Base-by-base conservation (phyloP, 2,329 filamentous ascomycete species). In the Dryadomyces quercivorus region DNA sequence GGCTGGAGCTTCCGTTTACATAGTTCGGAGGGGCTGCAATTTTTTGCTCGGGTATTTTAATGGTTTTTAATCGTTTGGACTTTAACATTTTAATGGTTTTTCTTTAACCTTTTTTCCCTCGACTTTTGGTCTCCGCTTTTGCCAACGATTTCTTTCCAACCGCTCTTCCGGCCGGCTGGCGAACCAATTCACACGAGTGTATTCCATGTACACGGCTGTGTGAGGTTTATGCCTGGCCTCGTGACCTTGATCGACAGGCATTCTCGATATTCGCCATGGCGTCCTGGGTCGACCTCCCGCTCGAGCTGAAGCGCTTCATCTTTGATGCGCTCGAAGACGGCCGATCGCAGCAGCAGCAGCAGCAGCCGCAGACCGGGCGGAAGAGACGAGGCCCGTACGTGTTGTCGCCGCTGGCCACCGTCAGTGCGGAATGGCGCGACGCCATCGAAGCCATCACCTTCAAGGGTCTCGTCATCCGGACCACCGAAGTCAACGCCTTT, bases 351-450 rank as follows among this genome's bases (percentile, higher is more conserved):
- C 20, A n/a, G n/a, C n/a, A n/a, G n/a, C n/a, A n/a, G n/a, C n/a
- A n/a, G n/a, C n/a, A n/a, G 13, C 20, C 20, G 21, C 20, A 38
- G 18, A n/a, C 13, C 10, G 21, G 44, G 40, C 26, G 26, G 15
- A 38, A 38, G 42, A 26, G 31, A 16, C 36, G 49, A 36, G 2
- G 42, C 10, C 42, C 42, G 42, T 53, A 44, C 13, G 38, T 50
- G n/a, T 42, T 59, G 18, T 42, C 55, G 53, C 51, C 26, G 18
- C 47, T 53, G 56, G 62, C 63, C n/a, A 58, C 61, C 7, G 63
- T 65, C 34, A 62, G 61, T 53, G 50, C 50, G 38, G 59, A 63
- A 34, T 65, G 63, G 63, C 63, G 63, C 18, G 57, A 57, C 3
- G 55, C 58, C 38, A 58, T 64, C 38, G 63, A 65, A 55, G 56